Percentiles rank a stretch among this genome's conserved stretches.
Conservation (phyloP, 257 asterid species). For the Penstemon davidsonii region DNA sequence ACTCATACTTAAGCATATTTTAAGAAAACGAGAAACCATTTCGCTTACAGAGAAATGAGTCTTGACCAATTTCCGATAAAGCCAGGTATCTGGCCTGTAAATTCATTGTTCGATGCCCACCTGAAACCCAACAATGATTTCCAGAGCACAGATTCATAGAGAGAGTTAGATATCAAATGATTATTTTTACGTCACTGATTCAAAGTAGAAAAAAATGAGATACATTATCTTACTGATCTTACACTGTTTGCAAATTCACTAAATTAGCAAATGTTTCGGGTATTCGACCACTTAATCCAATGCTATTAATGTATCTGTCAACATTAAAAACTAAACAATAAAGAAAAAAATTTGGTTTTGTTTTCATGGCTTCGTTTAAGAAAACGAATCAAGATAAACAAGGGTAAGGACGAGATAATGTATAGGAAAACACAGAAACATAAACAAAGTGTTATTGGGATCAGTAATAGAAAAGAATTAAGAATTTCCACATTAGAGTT, state of each 20-base stretch:
- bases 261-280: slow-evolving; percentile 49
- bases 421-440: too few species aligned
- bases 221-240: slow-evolving; percentile 20
- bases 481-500: too few species aligned
- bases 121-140: slow-evolving; percentile 41
- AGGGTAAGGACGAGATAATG: neutral
- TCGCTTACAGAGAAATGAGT: slow-evolving; percentile 57
- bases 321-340: slow-evolving; percentile 12
- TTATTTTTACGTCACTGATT: neutral
- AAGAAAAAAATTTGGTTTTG: neutral
- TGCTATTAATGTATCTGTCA: slow-evolving; percentile 46
- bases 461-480: too few species aligned
- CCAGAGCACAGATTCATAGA: neutral
- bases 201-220: neutral
- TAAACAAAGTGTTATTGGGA: too few species aligned
- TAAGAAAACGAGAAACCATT: neutral
- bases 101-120: slow-evolving; percentile 60
- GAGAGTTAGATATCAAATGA: slow-evolving; percentile 7
- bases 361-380: neutral
- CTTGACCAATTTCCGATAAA: slow-evolving; percentile 70
- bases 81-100: slow-evolving; percentile 70
- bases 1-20: neutral
- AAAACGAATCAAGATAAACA: neutral
- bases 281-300: slow-evolving; percentile 58
- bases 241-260: slow-evolving; percentile 40